Conservation (phyloP, 2,329 filamentous ascomycete species). For the Sphaceloma murrayae region DNA sequence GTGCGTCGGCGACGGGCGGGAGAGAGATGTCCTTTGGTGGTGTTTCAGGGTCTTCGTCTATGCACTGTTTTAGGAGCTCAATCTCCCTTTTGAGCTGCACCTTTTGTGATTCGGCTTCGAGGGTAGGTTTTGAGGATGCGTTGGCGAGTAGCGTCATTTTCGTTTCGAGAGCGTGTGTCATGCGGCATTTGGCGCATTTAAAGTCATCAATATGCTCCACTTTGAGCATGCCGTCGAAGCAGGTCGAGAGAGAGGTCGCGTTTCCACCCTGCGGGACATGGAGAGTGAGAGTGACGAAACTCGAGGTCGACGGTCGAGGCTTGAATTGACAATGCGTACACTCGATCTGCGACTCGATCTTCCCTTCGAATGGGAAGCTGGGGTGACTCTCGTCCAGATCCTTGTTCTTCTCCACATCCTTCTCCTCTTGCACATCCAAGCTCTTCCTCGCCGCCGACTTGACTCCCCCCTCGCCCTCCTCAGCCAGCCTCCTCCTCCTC, state of each 20-base stretch:
- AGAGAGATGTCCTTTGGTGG: constrained; percentile 62
- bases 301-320: constrained; percentile 71
- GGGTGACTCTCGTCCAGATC: constrained; percentile 26
- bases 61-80: constrained; percentile 54
- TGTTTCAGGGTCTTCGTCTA: constrained; percentile 73
- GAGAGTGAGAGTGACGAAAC: constrained; percentile 84
- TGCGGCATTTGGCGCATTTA: constrained; percentile 83
- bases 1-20: constrained; percentile 63
- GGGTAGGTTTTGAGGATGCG: constrained; percentile 24
- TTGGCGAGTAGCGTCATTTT: constrained; percentile 43
- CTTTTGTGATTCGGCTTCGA: constrained; percentile 28
- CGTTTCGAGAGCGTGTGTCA: constrained; percentile 64
- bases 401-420: not conserved
- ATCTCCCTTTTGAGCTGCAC: constrained; percentile 50
- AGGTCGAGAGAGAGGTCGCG: constrained; percentile 72
- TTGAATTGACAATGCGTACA: constrained; percentile 85
- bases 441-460: constrained; percentile 1
- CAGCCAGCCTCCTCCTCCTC: constrained; percentile 13
- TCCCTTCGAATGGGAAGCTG: constrained; percentile 85
- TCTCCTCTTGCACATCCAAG: not conserved
- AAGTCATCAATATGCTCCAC: constrained; percentile 95
- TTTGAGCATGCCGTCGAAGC: constrained; percentile 90
- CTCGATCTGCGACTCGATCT: constrained; percentile 87
- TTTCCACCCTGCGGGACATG: constrained; percentile 68
- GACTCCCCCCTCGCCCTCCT: constrained; percentile 1